phyloP scores from a whole-genome alignment of 495 filamentous ascomycete genomes.

The Daldinia loculata region DNA sequence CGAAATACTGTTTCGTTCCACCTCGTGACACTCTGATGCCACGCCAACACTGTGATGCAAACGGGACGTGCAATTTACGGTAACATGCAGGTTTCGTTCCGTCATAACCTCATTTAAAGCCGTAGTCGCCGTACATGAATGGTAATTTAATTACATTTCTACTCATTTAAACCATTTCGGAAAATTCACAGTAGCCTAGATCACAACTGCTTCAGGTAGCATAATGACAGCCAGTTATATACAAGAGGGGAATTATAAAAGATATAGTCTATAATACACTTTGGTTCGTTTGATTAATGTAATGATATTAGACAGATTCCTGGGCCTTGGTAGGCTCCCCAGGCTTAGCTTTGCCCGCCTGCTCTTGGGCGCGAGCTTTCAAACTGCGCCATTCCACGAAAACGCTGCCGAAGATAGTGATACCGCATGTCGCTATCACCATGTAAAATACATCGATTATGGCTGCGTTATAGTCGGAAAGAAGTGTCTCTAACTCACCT shows the following conservation, averaged over 20 bases:
- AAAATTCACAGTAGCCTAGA: background rate
- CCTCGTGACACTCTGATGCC: background rate
- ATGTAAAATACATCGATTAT: slow-evolving; percentile 27
- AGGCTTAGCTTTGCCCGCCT: background rate
- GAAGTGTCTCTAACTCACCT: slow-evolving; percentile 11
- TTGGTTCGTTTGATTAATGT: background rate
- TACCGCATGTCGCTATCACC: slow-evolving; percentile 11
- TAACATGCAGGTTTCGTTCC: background rate
- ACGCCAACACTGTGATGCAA: background rate
- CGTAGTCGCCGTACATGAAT: background rate
- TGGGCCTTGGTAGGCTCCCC: background rate
- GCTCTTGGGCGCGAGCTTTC: slow-evolving; percentile 17
- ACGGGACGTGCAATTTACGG: background rate
- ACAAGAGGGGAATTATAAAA: background rate
- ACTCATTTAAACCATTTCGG: background rate
- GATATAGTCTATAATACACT: background rate
- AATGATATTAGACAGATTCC: slow-evolving; percentile 26
- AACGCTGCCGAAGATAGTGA: slow-evolving; percentile 23
- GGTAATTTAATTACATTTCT: background rate
- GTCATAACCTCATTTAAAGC: background rate
- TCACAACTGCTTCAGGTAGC: background rate
- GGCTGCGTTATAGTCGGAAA: slow-evolving; percentile 25
- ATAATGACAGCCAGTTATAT: background rate
- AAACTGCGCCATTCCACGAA: slow-evolving; percentile 26
- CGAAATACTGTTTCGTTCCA: too few species aligned